Evolutionary conservation across 1,139 yeast species (phyloP).

Genomic region (Candida glucosophila): DNA sequence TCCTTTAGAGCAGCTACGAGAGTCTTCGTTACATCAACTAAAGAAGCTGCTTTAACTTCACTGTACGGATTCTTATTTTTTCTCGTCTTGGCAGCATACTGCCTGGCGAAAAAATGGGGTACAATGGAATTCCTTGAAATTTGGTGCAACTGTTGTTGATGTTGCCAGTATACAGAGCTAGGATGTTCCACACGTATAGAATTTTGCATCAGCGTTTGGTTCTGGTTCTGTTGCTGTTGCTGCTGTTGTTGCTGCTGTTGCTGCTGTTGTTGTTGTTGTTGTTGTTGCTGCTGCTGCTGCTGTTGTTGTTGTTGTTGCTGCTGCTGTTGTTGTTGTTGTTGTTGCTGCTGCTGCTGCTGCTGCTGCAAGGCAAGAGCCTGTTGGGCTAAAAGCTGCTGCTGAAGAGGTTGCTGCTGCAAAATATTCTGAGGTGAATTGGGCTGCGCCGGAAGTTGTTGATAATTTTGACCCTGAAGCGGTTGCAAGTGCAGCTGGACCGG

Average conservation of each 20-base stretch:
- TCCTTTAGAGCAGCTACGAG: constrained; percentile 37
- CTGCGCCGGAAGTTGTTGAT: constrained; percentile 5
- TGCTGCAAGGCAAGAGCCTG: constrained; percentile 21
- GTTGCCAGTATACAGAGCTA: constrained; percentile 69
- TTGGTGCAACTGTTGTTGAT: constrained; percentile 75
- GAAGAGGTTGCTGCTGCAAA: constrained; percentile 14
- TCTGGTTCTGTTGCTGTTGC: constrained; percentile 13
- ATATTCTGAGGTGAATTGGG: constrained; percentile 12
- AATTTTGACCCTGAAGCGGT: constrained; percentile 11
- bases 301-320: constrained; percentile 16
- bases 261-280: constrained; percentile 14
- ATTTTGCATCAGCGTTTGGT: constrained; percentile 19
- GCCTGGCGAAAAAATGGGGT: constrained; percentile 88
- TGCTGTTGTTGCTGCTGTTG: constrained; percentile 11
- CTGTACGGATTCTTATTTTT: constrained; percentile 40
- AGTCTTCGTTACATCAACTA: constrained; percentile 50
- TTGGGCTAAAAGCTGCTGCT: constrained; percentile 21
- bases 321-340: constrained; percentile 14
- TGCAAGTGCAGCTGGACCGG: constrained; percentile 9
- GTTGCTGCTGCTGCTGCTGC: constrained; percentile 17
- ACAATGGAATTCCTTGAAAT: constrained; percentile 63
- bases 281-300: constrained; percentile 11
- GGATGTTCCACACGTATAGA: constrained; percentile 38
- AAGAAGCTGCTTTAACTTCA: constrained; percentile 34
- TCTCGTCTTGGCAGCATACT: constrained; percentile 77